A percentile compares a stretch with the other conserved stretches of the same genome.
Conservation (phyloP, 2,329 filamentous ascomycete species). For the Arthroderma sp. region DNA sequence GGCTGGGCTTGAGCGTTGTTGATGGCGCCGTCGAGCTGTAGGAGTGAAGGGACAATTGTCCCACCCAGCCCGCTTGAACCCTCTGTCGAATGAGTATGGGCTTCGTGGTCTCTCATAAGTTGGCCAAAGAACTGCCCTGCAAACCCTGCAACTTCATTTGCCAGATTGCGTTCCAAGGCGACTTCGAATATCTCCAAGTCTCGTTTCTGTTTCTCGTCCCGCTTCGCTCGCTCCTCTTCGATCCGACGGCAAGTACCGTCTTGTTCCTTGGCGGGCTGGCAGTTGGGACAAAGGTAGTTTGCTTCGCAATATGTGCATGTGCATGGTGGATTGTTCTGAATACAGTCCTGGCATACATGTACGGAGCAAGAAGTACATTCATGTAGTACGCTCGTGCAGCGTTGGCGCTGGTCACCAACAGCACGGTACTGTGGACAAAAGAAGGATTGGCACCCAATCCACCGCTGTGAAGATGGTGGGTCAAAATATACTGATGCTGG, state of each 20-base stretch:
- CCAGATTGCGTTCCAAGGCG: constrained; percentile 28
- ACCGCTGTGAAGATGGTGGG: constrained; percentile 24
- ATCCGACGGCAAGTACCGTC: constrained; percentile 28
- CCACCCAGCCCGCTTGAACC: constrained; percentile 2
- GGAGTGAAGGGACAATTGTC: constrained; percentile 5
- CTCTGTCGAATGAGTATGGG: constrained; percentile 1
- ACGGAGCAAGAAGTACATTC: constrained; percentile 35
- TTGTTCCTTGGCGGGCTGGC: constrained; percentile 24
- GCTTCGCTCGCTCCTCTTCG: constrained; percentile 26
- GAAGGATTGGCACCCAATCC: constrained; percentile 37
- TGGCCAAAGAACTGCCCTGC: constrained; percentile 28
- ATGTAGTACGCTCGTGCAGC: constrained; percentile 30
- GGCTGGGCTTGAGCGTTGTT: constrained; percentile 1
- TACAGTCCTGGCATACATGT: constrained; percentile 34
- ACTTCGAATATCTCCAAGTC: constrained; percentile 29
- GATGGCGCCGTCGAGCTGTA: constrained; percentile 4
- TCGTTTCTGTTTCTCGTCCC: constrained; percentile 27
- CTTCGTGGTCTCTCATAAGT: constrained; percentile 8
- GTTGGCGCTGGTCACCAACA: constrained; percentile 32
- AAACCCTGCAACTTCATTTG: constrained; percentile 29
- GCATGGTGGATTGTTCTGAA: constrained; percentile 28
- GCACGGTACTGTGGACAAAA: constrained; percentile 33
- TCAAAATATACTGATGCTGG: constrained; percentile 27
- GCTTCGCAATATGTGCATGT: constrained; percentile 31
- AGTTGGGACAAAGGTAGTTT: constrained; percentile 34